phyloP scores from a whole-genome alignment of 768 basidiomycete genomes.

The Lyophyllum atratum region DNA sequence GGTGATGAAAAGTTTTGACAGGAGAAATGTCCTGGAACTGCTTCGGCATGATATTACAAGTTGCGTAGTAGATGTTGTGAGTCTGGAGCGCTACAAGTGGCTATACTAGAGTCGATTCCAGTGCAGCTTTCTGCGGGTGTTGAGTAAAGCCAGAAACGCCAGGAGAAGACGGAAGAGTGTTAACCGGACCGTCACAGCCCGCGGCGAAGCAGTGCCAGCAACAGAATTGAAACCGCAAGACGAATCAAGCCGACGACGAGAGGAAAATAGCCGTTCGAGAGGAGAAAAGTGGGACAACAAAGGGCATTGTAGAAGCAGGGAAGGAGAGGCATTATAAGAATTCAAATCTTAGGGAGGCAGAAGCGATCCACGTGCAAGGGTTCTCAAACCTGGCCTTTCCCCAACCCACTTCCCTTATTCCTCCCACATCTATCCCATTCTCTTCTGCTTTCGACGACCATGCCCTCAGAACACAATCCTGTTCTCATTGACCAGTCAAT shows the following conservation, averaged over 20 bases:
- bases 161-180: background rate
- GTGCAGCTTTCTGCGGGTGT: background rate
- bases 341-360: background rate
- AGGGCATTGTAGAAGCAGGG: background rate
- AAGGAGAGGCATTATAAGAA: background rate
- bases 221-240: background rate
- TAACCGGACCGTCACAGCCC: background rate
- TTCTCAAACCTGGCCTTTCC: constrained; percentile 14
- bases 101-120: background rate
- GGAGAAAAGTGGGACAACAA: background rate
- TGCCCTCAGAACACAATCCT: constrained; percentile 55
- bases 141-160: background rate
- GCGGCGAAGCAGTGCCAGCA: background rate
- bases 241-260: background rate
- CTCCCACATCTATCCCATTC: constrained; percentile 20
- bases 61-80: too few relatives aligned
- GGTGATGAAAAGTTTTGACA: background rate
- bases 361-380: constrained; percentile 18
- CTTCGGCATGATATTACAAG: background rate
- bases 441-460: constrained; percentile 27
- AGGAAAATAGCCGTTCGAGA: too few relatives aligned
- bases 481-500: constrained; percentile 23
- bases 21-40: background rate
- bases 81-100: background rate
- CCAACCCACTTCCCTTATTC: constrained; percentile 8